Base-by-base conservation (phyloP, 2,329 filamentous ascomycete genomes). In the Fusarium ramigenum region DNA sequence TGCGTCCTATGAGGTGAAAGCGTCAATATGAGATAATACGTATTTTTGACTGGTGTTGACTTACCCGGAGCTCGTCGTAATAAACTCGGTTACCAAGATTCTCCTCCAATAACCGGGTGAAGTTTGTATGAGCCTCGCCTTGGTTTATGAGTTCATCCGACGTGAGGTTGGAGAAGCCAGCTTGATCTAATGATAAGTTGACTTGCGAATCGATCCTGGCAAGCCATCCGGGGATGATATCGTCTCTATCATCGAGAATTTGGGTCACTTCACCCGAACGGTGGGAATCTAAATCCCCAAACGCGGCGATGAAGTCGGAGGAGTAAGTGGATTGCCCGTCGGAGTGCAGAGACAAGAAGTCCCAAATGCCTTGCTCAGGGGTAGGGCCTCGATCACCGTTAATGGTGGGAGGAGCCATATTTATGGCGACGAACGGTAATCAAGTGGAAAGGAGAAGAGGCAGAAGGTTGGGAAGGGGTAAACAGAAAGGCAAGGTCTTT, bases 401-500 rank as follows among this genome's bases (percentile, higher is more conserved):
- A 9, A 7, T 15, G 3, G 23, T 21, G 12, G 23, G 32, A 4
- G 12, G 18, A 36, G 32, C 14, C 49, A 34, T 34, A 30, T 30
- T 30, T 30, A 30, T 30, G 30, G 30, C 30, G 30, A 30, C 30
- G 30, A 30, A 30, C 30, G 30, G 30, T 30, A 30, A 10, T 30
- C 9, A 30, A 30, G 9, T 30, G 30, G 30, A 32, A 32, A 32
- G 12, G 9, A 21, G 23, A 4, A 15, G 23, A 15, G 9, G 7
- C 4, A 16, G 23, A 12, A 12, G 2, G 5, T 7, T 2, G 18
- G 32, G 5, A 8, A 4, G 4, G 4, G 4, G 14, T 11, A 21
- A 37, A 28, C n/a, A 37, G 14, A 25, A 18, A 21, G 0, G 3
- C 9, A 14, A 8, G 49, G 12, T 9, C 18, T 9, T 25, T 34